These are phyloP conservation scores for Byssoonygena ceratinophila DNA, from an alignment of 2,329 filamentous ascomycete species.

Conservation along the genomic window DNA sequence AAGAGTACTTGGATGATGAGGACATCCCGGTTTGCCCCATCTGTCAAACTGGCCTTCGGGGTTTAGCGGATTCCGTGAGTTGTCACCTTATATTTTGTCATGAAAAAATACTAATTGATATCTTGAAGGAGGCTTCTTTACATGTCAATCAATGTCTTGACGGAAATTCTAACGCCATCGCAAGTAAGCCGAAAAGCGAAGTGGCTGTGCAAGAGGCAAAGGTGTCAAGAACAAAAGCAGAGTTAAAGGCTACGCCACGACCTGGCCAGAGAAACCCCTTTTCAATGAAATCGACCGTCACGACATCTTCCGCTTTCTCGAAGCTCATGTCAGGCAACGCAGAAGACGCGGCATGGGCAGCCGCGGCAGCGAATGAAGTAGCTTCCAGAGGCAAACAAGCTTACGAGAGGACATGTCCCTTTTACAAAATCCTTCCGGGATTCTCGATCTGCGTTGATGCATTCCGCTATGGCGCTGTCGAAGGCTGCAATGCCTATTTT, in stretches of 20 bases:
- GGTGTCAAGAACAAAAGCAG: slow-evolving; percentile 46
- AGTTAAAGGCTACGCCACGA: slow-evolving; percentile 58
- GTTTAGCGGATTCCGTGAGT: slow-evolving; percentile 41
- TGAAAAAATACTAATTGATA: neutral
- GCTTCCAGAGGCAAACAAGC: slow-evolving; percentile 73
- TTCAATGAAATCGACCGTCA: slow-evolving; percentile 35
- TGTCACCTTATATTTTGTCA: neutral
- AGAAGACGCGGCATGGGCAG: slow-evolving; percentile 82
- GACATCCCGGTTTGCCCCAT: slow-evolving; percentile 56
- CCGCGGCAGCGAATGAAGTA: slow-evolving; percentile 67
- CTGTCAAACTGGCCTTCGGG: slow-evolving; percentile 56
- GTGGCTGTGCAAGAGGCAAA: slow-evolving; percentile 11
- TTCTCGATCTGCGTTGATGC: slow-evolving; percentile 91
- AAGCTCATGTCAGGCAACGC: slow-evolving; percentile 88
- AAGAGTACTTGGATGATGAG: slow-evolving; percentile 10
- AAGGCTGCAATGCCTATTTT: slow-evolving; percentile 90
- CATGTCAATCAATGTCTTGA: slow-evolving; percentile 94
- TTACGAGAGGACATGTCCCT: slow-evolving; percentile 84
- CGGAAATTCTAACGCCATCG: slow-evolving; percentile 56
- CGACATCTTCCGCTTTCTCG: slow-evolving; percentile 63
- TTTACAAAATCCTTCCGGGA: slow-evolving; percentile 95
- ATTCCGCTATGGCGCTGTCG: slow-evolving; percentile 85
- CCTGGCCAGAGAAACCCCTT: slow-evolving; percentile 77
- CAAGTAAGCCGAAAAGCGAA: slow-evolving; percentile 17
- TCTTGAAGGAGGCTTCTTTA: slow-evolving; percentile 55